Evolutionary conservation across 1,139 yeast species (phyloP).

Genomic region (Taiozyma onychis): DNA sequence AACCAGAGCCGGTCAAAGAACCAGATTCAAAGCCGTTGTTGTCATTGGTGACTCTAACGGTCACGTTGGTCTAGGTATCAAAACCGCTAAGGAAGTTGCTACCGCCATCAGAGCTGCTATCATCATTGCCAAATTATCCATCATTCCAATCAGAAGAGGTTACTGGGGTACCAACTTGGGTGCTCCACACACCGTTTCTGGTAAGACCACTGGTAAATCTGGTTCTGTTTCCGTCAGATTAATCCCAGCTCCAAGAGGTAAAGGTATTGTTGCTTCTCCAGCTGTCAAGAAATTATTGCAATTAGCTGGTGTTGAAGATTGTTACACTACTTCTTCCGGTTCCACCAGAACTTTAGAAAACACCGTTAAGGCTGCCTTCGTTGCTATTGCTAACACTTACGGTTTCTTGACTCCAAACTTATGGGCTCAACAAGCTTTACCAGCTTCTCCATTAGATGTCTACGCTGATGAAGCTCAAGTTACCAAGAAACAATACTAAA

Average conservation of each 20-base stretch:
- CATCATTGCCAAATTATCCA: conserved; percentile 97
- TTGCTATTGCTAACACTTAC: conserved; percentile 99
- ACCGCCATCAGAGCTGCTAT: conserved; percentile 99
- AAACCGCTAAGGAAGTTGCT: conserved; percentile 99
- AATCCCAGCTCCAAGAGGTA: conserved; percentile 99
- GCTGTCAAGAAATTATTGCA: conserved; percentile 98
- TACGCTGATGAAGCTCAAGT: conserved; percentile 81
- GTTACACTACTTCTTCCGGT: conserved; percentile 98
- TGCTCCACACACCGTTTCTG: conserved; percentile 98
- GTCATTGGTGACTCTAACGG: conserved; percentile 99
- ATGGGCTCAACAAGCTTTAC: conserved; percentile 85
- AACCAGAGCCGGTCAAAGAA: conserved; percentile 99
- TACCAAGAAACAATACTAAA: conserved; percentile 64
- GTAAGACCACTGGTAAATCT: conserved; percentile 99
- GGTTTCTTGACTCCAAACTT: conserved; percentile 99
- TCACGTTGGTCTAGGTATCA: conserved; percentile 99
- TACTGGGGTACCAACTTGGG: conserved; percentile 99
- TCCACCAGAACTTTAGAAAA: conserved; percentile 99
- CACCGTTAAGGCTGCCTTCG: conserved; percentile 99
- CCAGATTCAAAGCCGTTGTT: conserved; percentile 99
- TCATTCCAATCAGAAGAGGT: conserved; percentile 99
- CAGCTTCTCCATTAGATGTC: conserved; percentile 90
- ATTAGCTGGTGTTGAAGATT: conserved; percentile 99
- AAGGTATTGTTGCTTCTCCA: conserved; percentile 99
- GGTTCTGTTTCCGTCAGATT: conserved; percentile 98